Base-by-base conservation (phyloP, 495 filamentous ascomycete species). In the Penicillium subrubescens region DNA sequence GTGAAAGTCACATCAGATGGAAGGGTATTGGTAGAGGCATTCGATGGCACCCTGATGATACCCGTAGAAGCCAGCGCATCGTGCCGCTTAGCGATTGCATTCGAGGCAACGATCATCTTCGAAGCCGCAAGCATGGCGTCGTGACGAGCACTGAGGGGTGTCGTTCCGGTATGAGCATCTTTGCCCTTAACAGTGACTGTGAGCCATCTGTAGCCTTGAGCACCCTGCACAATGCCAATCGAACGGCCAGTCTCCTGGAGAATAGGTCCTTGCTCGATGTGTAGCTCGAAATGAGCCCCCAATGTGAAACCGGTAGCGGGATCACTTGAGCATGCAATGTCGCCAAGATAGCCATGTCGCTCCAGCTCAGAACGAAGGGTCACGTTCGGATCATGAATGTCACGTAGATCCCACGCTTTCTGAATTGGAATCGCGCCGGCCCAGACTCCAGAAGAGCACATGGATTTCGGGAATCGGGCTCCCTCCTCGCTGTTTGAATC, bases 241-340 rank as follows among this genome's bases (percentile, higher is more conserved):
- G 86, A 85, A 53, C 83, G 76, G 5, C 79, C 73, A 19, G 79
- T 77, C 4, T 76, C 75, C 50, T 88, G 85, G 3, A 94, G 83
- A 29, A 88, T 84, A 5, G 89, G 88, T 0, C 90, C 90, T 76
- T 94, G 90, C 67, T 94, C 91, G 60, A 94, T 93, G 66, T 93
- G 90, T 14, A 92, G 79, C 68, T 93, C 90, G 73, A 93, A 92
- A 68, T 93, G 89, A 3, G 90, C 90, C 11, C 83, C 89, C 61
- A 93, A 84, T 0, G 71, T 73, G 43, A 65, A 72, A 7, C 70
- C 73, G 1, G 58, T 59, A 5, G 57, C 27, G 1, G 79, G 72
- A 63, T 81, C 72, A 65, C 84, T 77, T 46, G 70, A 72, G 33
- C 74, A 77, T 21, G 68, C 31, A 17, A 80, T 76, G 0, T 75